Evolutionary conservation across 306 rosid genomes (phyloP), one percentile per base, ranked within the genome.

Genomic region (Cicer arietinum): DNA sequence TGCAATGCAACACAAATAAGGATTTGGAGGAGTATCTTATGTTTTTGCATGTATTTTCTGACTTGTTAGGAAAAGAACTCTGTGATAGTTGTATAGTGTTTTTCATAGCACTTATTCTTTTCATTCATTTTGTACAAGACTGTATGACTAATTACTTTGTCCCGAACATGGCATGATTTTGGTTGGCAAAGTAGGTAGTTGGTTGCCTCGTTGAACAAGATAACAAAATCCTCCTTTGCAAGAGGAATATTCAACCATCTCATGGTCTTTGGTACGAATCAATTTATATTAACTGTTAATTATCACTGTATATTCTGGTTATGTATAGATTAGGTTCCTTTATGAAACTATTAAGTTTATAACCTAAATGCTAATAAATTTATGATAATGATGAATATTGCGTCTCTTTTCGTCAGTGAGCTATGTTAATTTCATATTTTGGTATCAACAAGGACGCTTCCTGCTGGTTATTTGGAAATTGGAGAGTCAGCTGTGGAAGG

Each of bases 401-500:
- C 66, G 20, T 76, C 76, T 68, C 59, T 69, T 84, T 58, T 71
- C 60, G 46, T 69, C 77, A 45, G 46, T 39, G 41, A 73, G 54
- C 39, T 40, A 41, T 76, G 51, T 57, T 82, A 76, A 81, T 69
- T 70, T 73, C 75, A 73, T 71, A 70, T 69, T 42, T 84, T 81
- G 78, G 53, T 80, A 73, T 85, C 66, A 64, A 76, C 57, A 76
- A 90, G 96, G 99, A 92, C 99, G 50, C 99, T 94, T 66, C 99
- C 97, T 14, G 99, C 99, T 56, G 97, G 99, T 75, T 92, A 86
- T 81, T 68, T 92, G 90, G 99, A 94, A 89, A 88, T 92, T 54
- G 99, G 97, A 65, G 97, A 94, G 85, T 91, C 99, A 2, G 95
- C 97, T 65, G 87, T 86, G 67, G 99, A 94, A 81, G 99, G 99